Base-by-base conservation (phyloP, 176 grass and related monocot genomes). In the Oryza rufipogon region DNA sequence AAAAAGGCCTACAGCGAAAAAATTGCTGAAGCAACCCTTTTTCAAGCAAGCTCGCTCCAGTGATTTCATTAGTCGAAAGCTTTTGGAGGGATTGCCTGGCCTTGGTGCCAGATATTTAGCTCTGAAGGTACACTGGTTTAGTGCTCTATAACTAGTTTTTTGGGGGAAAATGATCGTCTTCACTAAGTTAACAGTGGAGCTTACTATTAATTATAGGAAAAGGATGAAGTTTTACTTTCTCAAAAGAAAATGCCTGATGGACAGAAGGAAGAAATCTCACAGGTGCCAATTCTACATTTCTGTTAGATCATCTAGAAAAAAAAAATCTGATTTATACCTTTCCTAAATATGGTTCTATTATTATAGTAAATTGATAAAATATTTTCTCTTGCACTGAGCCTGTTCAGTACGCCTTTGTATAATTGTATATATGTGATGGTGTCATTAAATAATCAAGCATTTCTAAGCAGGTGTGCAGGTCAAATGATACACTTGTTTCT, bases 241-340 rank as follows among this genome's bases (percentile, higher is more conserved):
- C 93, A 99, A 87, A 92, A 96, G 91, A 99, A 99, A 90, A 99
- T 99, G 91, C 90, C 86, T 60, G 96, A 93, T 80, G 89, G 87
- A 73, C 79, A 94, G 68, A 99, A 92, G 49, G 93, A 99, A 91
- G 96, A 99, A 80, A 80, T 99, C 63, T 99, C 96, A 10, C 96
- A 99, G 93, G 96, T 99, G 71, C 78, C 65, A 33, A 32, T 83
- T 70, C 68, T 82, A 66, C 86, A 71, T 87, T 56, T 88, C 6
- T 60, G 13, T 47, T 64, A 36, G 9, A 70, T 76, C 74, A 84
- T 87, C 58, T 58, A 1, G 0, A 58, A 20, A 56, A 56, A 56
- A 17, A 17, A 6, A 39, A n/a, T 84, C 5, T 58, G 13, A 58
- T 49, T 49, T 36, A 6, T 52, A 63, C 71, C 74, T 81, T 86